Base-by-base conservation (phyloP, 495 filamentous ascomycete species). In the Apodospora peruviana region DNA sequence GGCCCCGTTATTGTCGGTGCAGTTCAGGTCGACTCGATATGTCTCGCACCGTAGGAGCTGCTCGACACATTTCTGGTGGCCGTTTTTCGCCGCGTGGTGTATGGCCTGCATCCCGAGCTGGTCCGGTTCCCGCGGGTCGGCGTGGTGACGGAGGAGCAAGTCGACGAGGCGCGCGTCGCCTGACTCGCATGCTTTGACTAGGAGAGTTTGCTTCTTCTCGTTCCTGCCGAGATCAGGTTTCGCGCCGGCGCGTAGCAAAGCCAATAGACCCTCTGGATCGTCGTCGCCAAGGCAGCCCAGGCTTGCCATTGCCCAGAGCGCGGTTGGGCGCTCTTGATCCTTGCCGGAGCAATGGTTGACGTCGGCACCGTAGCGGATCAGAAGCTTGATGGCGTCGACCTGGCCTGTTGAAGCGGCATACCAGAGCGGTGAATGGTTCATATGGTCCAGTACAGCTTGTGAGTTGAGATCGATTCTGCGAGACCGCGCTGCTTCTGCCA, bases 21-120 rank as follows among this genome's bases (percentile, higher is more conserved):
- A n/a, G 42, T 57, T 36, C 32, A 49, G 22, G 19, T 43, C 40
- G 16, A 43, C 35, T 4, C 4, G 8, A 16, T 21, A 9, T 10
- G 38, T 27, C 16, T 37, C 42, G 16, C 18, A 7, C 32, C 47
- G 22, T 2, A 55, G 43, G 4, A 62, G 54, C 18, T 46, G 37
- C 10, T 39, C 20, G 5, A 54, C 36, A 19, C 37, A 40, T 10
- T 49, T 16, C 27, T 52, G 9, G 14, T 51, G 19, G 8, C 58
- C 48, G 12, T 27, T 10, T n/a, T 4, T 18, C 18, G 57, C 57
- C 1, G 62, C 62, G 35, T 48, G 40, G 48, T 62, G 61, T 4
- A 63, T 48, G 4, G 60, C 52, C 19, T 55, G 59, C 32, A 53
- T 51, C 2, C 62, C 57, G 2, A 34, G 20, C 16, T 24, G 22